phyloP scores from a whole-genome alignment of 352 stramenopile species.

The Phytophthora boehmeriae region DNA sequence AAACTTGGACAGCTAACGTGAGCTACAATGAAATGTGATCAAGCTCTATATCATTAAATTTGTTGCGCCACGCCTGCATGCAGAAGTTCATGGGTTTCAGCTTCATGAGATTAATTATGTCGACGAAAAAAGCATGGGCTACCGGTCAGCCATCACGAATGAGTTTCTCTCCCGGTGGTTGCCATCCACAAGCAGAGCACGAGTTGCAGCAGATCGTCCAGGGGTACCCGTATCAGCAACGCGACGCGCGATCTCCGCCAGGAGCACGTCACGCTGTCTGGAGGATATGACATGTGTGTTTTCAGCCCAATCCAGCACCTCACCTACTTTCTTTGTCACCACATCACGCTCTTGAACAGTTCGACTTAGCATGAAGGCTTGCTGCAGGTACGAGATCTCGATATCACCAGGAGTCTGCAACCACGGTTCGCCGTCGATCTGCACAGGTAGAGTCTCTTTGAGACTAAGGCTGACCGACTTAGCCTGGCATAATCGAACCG shows the following conservation, averaged over 20 bases:
- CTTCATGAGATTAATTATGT: too few relatives aligned
- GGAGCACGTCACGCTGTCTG: constrained; percentile 69
- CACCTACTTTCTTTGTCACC: constrained; percentile 78
- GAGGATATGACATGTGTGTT: constrained; percentile 74
- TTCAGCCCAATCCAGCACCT: constrained; percentile 87
- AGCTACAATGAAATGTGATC: neutral
- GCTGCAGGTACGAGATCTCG: constrained; percentile 81
- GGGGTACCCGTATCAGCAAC: constrained; percentile 50
- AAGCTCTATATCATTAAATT: too few relatives aligned
- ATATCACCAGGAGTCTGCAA: constrained; percentile 85
- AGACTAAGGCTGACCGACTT: constrained; percentile 64
- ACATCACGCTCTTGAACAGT: constrained; percentile 79
- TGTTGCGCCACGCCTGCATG: too few relatives aligned
- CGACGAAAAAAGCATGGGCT: neutral
- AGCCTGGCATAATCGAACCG: constrained; percentile 76
- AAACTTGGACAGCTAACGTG: constrained; percentile 6
- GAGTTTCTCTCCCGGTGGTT: constrained; percentile 26
- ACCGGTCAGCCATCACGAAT: constrained; percentile 36
- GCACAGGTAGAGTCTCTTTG: constrained; percentile 77
- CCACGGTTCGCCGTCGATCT: constrained; percentile 97
- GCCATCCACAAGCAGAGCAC: constrained; percentile 21
- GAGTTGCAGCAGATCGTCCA: constrained; percentile 21
- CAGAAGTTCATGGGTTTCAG: too few relatives aligned
- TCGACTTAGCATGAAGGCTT: constrained; percentile 86
- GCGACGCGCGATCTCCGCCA: constrained; percentile 73